Evolutionary conservation across 2,329 filamentous ascomycete species (phyloP).

Genomic region (Ceratocystiopsis minuta): DNA sequence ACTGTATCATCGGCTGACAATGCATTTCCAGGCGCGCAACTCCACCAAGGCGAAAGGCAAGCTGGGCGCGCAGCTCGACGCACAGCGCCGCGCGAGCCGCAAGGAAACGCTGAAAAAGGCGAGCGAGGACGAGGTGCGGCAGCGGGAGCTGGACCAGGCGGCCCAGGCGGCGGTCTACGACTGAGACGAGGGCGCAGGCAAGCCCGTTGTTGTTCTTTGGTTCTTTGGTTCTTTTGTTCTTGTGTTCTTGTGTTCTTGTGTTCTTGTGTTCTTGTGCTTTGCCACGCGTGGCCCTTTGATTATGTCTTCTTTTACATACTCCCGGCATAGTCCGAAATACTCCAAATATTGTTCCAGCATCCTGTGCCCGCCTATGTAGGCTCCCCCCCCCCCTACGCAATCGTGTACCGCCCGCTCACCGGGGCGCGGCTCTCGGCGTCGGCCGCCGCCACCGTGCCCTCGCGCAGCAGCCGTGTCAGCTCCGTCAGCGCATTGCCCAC

Average conservation of each 20-base stretch:
- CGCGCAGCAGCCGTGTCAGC: conserved; percentile 70
- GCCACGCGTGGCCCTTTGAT: not conserved
- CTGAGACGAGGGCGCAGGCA: conserved; percentile 12
- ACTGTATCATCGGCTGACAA: no score
- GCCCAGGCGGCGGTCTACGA: conserved; percentile 39
- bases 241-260: not conserved
- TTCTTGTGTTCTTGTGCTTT: not conserved
- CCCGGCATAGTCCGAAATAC: no score
- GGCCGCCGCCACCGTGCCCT: conserved; percentile 76
- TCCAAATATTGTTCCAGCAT: no score
- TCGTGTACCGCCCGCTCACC: conserved; percentile 67
- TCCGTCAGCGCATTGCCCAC: conserved; percentile 84
- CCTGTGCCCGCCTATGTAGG: no score
- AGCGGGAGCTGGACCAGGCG: conserved; percentile 49
- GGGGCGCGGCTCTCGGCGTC: conserved; percentile 72
- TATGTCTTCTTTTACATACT: not conserved
- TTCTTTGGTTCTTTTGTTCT: not conserved
- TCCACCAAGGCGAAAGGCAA: conserved; percentile 43
- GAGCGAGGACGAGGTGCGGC: conserved; percentile 46
- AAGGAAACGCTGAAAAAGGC: conserved; percentile 48
- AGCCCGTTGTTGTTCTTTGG: no score
- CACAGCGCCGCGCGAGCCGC: conserved; percentile 60
- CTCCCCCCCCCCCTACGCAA: conserved; percentile 34
- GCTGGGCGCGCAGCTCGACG: conserved; percentile 49
- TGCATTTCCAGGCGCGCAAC: conserved; percentile 13